Evolutionary conservation across 2,329 filamentous ascomycete species (phyloP).

Genomic region (Samsoniella hepiali): DNA sequence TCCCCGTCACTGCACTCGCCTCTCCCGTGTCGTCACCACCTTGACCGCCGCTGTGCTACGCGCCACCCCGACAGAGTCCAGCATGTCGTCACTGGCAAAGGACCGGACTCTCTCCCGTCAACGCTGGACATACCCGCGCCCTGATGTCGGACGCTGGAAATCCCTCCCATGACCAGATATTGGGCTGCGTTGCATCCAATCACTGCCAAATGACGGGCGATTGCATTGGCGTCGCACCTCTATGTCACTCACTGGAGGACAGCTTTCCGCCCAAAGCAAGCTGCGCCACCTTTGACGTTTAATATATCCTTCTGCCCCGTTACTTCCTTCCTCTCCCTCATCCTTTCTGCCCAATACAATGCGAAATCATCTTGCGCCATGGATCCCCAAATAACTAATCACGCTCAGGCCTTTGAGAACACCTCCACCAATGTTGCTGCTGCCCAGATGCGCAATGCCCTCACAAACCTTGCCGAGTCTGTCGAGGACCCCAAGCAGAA

Average conservation of each 20-base stretch:
- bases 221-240: slow-evolving; percentile 2
- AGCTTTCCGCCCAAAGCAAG: background rate
- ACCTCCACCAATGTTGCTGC: slow-evolving; percentile 97
- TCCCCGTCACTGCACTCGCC: background rate
- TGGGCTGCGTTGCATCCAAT: background rate
- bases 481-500: slow-evolving; percentile 78
- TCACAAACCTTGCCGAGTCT: slow-evolving; percentile 88
- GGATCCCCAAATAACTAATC: slow-evolving; percentile 27
- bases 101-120: too few relatives aligned
- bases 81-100: background rate
- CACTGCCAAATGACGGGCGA: background rate
- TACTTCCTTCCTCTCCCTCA: background rate
- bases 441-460: slow-evolving; percentile 96
- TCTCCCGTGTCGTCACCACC: background rate
- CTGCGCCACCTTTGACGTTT: slow-evolving; percentile 4
- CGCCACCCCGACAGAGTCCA: background rate
- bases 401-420: slow-evolving; percentile 88
- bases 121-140: background rate
- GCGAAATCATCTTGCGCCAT: background rate
- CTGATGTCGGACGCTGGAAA: background rate
- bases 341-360: background rate
- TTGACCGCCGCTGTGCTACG: background rate
- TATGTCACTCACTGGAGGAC: slow-evolving; percentile 14
- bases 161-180: background rate
- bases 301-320: background rate